Evolutionary conservation across 202 grass and related monocot species (phyloP), one percentile per base, ranked within the genome.

Genomic region (Elaeis oleifera): DNA sequence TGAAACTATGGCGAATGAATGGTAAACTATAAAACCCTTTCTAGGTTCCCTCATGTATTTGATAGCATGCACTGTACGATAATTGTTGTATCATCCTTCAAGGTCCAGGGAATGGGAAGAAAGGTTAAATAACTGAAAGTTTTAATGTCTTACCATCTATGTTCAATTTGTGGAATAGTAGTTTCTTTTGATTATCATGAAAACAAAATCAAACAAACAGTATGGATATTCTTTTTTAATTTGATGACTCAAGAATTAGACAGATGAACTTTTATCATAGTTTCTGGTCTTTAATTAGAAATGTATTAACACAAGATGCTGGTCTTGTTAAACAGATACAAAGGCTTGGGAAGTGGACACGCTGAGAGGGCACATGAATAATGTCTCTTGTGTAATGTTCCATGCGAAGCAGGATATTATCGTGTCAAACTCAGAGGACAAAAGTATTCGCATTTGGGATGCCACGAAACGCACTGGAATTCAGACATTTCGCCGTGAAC

Each of bases 1-100:
- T 99, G 61, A 99, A 99, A 66, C 68, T 99, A 51, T 99, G 94
- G 94, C 84, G 94, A 67, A 99, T 99, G 94, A 99, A 99, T 18
- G 94, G 94, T 99, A 82, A 75, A 16, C 44, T 7, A 51, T 14
- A 54, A 50, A n/a, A 48, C 27, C 55, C 18, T 27, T 16, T 18
- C 58, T 65, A 18, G 63, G 29, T 50, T 21, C 19, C 51, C 20
- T 25, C 18, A 59, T 26, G 36, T 13, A 9, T 44, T 13, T 44
- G 11, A 13, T 44, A 39, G 7, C 36, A 44, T 44, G 3, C 36
- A 44, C 9, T 44, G 36, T 44, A 44, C 36, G 2, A 13, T 44
- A 44, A 44, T 44, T 44, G 32, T 9, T 36, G 8, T 3, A 13
- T 13, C 36, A 44, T 44, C 36, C 36, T 13, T 44, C 36, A 44